phyloP scores from a whole-genome alignment of 495 filamentous ascomycete species.

The Annulohypoxylon maeteangense region DNA sequence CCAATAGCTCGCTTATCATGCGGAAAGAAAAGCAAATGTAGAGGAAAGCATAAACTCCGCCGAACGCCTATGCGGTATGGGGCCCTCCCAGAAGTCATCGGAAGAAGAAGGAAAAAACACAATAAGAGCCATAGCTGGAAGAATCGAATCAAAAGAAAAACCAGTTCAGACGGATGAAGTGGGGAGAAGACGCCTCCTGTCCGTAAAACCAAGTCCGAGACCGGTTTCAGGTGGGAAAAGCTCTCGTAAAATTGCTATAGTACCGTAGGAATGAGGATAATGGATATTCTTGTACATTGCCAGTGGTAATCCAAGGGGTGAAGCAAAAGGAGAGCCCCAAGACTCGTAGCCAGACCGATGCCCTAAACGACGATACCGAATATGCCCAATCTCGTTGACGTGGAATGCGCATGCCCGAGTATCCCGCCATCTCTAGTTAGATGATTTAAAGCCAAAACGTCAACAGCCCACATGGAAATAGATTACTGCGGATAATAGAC shows the following conservation, averaged over 20 bases:
- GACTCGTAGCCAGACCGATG: conserved; percentile 19
- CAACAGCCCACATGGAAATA: not conserved
- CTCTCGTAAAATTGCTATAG: conserved; percentile 25
- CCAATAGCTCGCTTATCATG: conserved; percentile 35
- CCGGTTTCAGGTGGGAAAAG: not conserved
- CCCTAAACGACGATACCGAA: conserved; percentile 10
- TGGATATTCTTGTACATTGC: conserved; percentile 24
- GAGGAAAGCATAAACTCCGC: conserved; percentile 36
- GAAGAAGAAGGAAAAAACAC: conserved; percentile 24
- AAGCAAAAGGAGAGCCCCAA: conserved; percentile 20
- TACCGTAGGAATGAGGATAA: conserved; percentile 22
- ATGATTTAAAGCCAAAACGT: conserved; percentile 13
- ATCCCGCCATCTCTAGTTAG: conserved; percentile 4
- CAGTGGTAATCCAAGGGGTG: conserved; percentile 19
- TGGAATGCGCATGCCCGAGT: not conserved
- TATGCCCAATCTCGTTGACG: conserved; percentile 11
- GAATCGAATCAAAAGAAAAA: conserved; percentile 22
- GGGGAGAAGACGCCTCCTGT: conserved; percentile 9
- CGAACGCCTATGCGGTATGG: conserved; percentile 46
- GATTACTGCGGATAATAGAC: conserved; percentile 73
- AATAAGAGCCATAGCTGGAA: conserved; percentile 24
- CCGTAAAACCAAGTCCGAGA: conserved; percentile 6
- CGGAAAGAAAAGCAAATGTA: conserved; percentile 19
- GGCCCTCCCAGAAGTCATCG: conserved; percentile 27
- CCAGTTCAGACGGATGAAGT: conserved; percentile 6